Conservation (phyloP, 768 basidiomycete species). For the Rhodocollybia butyracea region DNA sequence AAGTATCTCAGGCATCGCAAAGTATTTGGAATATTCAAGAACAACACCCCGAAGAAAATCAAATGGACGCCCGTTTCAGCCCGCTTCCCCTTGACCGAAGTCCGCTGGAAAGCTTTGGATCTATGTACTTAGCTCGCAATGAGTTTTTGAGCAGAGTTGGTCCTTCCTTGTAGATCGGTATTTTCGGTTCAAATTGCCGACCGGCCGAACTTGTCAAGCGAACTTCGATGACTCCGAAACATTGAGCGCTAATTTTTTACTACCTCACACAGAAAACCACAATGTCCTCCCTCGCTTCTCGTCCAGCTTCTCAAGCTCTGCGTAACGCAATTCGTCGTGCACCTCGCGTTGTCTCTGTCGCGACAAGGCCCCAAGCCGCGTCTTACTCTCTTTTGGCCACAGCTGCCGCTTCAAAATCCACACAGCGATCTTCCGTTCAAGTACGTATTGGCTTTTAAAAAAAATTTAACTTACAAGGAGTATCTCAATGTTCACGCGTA, state of each 20-base stretch:
- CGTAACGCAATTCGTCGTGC: slow-evolving; percentile 64
- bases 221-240: slow-evolving; percentile 3
- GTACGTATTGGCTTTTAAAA: slow-evolving; percentile 24
- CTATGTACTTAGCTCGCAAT: too few relatives aligned
- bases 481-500: background rate
- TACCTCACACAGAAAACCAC: slow-evolving; percentile 21
- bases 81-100: too few relatives aligned
- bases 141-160: too few relatives aligned
- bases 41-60: too few relatives aligned
- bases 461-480: too few relatives aligned
- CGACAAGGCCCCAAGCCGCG: slow-evolving; percentile 43
- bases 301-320: slow-evolving; percentile 59
- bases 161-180: too few relatives aligned
- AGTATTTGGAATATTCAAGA: too few relatives aligned
- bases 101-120: too few relatives aligned
- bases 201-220: background rate
- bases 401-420: slow-evolving; percentile 39
- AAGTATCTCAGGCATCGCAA: too few relatives aligned
- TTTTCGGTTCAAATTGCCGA: background rate
- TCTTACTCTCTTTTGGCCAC: slow-evolving; percentile 69
- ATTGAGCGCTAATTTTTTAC: background rate
- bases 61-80: too few relatives aligned
- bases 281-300: slow-evolving; percentile 66
- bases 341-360: slow-evolving; percentile 44
- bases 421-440: slow-evolving; percentile 27